Conservation (phyloP, 2,329 filamentous ascomycete genomes). For the Harringtonia aguacate region DNA sequence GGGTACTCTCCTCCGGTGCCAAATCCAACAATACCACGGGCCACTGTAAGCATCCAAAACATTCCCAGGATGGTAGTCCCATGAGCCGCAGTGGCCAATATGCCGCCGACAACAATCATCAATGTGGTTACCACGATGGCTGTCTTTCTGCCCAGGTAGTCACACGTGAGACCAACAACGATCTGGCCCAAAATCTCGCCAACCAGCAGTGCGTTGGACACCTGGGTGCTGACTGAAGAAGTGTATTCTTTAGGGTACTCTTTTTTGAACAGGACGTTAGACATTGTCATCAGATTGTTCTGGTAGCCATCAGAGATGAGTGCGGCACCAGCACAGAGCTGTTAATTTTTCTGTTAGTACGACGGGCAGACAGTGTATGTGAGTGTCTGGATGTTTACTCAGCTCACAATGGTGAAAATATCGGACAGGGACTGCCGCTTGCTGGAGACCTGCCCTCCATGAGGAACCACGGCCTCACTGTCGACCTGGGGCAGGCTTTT, state of each 20-base stretch:
- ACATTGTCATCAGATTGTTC: conserved; percentile 23
- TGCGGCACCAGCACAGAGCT: conserved; percentile 16
- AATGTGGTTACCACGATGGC: conserved; percentile 35
- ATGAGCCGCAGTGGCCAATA: conserved; percentile 33
- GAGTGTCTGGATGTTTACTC: too few species aligned
- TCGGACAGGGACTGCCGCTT: background rate
- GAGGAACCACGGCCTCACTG: too few species aligned
- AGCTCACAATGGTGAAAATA: conserved; percentile 2
- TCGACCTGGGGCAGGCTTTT: too few species aligned
- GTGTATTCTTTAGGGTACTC: conserved; percentile 23
- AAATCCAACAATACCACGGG: conserved; percentile 27
- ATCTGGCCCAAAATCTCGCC: conserved; percentile 47
- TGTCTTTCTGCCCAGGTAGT: conserved; percentile 36
- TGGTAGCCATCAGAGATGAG: conserved; percentile 22
- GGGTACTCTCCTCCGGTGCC: conserved; percentile 44
- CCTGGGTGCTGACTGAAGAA: conserved; percentile 22
- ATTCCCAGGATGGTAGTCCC: conserved; percentile 27
- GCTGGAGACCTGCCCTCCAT: too few species aligned
- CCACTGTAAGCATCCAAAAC: conserved; percentile 38
- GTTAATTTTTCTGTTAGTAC: background rate
- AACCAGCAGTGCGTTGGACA: conserved; percentile 44
- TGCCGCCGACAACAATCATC: conserved; percentile 30
- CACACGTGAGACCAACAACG: conserved; percentile 38
- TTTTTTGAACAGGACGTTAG: conserved; percentile 17
- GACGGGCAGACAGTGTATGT: background rate